Evolutionary conservation across 2,329 filamentous ascomycete species (phyloP).

Genomic region (Emmonsia crescens): DNA sequence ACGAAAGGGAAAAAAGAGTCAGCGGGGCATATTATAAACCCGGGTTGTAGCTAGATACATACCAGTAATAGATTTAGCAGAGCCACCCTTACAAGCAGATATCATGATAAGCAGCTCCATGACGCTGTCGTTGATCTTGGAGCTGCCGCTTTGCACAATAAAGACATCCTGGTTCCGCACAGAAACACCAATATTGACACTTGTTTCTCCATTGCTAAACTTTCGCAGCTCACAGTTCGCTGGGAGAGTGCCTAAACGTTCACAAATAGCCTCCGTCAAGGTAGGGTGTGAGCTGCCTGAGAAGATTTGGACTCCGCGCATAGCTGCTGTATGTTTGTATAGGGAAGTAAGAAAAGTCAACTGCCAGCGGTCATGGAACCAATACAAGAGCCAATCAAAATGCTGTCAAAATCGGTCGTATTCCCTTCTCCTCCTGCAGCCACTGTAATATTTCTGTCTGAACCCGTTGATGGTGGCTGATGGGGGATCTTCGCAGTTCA

Average conservation of each 20-base stretch:
- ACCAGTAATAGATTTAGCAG: conserved; percentile 94
- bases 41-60: conserved; percentile 23
- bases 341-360: too few relatives aligned
- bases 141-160: conserved; percentile 92
- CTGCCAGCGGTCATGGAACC: not conserved
- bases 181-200: conserved; percentile 54
- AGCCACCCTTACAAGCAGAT: conserved; percentile 94
- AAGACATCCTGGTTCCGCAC: conserved; percentile 98
- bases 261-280: conserved; percentile 55
- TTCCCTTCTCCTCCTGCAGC: not conserved
- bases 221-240: conserved; percentile 52
- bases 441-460: not conserved
- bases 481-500: not conserved
- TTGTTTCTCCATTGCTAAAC: conserved; percentile 61
- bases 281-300: conserved; percentile 54
- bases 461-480: not conserved
- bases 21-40: not conserved
- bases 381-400: not conserved
- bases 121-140: conserved; percentile 94
- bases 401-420: not conserved
- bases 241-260: conserved; percentile 50
- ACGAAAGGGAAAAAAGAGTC: conserved; percentile 5
- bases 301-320: conserved; percentile 59
- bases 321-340: conserved; percentile 19
- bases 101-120: conserved; percentile 99